Percentiles rank a stretch among this genome's conserved stretches.
Evolutionary conservation across 2,329 filamentous ascomycete species (phyloP).

Genomic region (Ophiostoma ips): DNA sequence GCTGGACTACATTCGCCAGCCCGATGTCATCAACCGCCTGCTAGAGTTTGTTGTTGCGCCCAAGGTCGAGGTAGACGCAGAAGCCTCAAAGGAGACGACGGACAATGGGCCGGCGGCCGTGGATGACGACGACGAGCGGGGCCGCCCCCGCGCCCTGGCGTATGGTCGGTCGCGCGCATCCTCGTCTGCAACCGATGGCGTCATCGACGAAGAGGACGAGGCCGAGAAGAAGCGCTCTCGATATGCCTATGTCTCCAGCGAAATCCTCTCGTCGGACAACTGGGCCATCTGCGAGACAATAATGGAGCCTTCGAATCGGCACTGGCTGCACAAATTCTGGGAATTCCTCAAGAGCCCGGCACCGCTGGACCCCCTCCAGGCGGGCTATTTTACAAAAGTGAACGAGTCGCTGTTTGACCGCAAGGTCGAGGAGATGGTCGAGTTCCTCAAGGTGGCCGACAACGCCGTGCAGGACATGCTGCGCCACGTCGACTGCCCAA

Average conservation of each 20-base stretch:
- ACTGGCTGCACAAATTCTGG: constrained; percentile 77
- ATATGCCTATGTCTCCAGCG: constrained; percentile 85
- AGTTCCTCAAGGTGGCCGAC: constrained; percentile 72
- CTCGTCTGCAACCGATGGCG: constrained; percentile 31
- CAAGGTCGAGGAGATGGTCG: constrained; percentile 95
- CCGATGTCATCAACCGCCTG: constrained; percentile 68
- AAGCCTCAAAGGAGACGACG: neutral
- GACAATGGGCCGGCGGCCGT: constrained; percentile 20
- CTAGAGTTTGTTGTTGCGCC: constrained; percentile 86
- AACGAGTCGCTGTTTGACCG: constrained; percentile 96
- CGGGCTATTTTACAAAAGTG: constrained; percentile 96
- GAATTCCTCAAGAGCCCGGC: constrained; percentile 70
- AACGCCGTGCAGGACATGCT: constrained; percentile 74
- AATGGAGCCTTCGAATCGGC: constrained; percentile 55
- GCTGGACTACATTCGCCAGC: constrained; percentile 86
- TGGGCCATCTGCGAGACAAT: constrained; percentile 94
- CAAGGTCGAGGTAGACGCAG: constrained; percentile 33
- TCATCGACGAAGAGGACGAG: constrained; percentile 51
- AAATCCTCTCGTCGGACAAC: constrained; percentile 87
- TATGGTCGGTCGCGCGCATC: constrained; percentile 40
- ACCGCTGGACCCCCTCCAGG: constrained; percentile 82
- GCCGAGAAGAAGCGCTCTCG: constrained; percentile 82
- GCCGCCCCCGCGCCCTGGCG: constrained; percentile 27
- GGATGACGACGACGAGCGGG: constrained; percentile 23
- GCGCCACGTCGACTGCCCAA: constrained; percentile 88